Evolutionary conservation across 176 grass and related monocot genomes (phyloP).

Genomic region (Aegilops speltoides): DNA sequence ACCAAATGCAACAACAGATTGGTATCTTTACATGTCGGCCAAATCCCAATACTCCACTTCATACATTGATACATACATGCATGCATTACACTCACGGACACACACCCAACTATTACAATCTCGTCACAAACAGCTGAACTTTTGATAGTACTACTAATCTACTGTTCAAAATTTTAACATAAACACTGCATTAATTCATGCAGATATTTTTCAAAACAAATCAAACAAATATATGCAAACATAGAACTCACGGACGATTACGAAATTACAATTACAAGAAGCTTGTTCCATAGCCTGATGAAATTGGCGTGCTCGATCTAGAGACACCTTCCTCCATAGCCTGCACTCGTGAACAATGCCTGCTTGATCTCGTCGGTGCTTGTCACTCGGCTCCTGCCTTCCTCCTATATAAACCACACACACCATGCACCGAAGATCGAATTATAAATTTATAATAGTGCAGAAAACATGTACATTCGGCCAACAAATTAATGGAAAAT

Average conservation of each 20-base stretch:
- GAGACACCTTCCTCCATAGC: slow-evolving; percentile 68
- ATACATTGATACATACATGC: background rate
- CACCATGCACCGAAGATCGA: slow-evolving; percentile 6
- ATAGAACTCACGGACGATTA: background rate
- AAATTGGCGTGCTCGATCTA: slow-evolving; percentile 18
- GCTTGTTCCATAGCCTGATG: background rate
- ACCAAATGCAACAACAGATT: background rate
- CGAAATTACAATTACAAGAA: background rate
- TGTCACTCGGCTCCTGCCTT: slow-evolving; percentile 42
- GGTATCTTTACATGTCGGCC: slow-evolving; percentile 24
- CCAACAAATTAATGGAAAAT: background rate
- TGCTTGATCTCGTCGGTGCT: slow-evolving; percentile 86
- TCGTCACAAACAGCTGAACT: background rate
- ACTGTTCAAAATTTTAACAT: background rate
- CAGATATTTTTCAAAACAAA: background rate
- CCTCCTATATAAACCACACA: slow-evolving; percentile 31
- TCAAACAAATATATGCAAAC: background rate
- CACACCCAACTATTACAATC: background rate
- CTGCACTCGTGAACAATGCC: slow-evolving; percentile 72
- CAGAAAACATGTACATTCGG: background rate
- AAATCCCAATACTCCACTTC: background rate
- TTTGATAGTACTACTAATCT: background rate
- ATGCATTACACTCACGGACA: background rate
- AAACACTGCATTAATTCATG: slow-evolving; percentile 10
- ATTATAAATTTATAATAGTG: background rate